These are phyloP conservation scores for Mycena belliarum DNA, from an alignment of 768 basidiomycete genomes.

Conservation along the genomic window DNA sequence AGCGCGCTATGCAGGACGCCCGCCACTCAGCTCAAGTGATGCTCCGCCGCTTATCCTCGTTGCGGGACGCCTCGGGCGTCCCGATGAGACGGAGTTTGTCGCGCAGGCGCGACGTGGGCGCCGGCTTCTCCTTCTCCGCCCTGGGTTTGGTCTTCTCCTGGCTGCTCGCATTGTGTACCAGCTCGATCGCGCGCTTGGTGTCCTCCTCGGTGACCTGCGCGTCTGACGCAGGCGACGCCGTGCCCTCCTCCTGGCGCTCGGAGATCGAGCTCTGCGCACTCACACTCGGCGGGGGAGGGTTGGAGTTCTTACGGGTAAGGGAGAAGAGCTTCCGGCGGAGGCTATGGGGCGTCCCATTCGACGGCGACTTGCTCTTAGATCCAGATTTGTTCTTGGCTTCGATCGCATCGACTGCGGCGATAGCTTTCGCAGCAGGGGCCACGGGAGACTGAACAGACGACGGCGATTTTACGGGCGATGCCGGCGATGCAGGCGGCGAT, in stretches of 20 bases:
- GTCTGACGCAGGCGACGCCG: neutral
- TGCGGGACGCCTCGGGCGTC: conserved; percentile 39
- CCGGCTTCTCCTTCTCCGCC: conserved; percentile 10
- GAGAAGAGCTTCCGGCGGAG: conserved; percentile 40
- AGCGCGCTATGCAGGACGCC: too few relatives aligned
- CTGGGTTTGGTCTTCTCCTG: neutral
- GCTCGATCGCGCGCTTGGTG: conserved; percentile 23
- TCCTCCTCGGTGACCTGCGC: conserved; percentile 16
- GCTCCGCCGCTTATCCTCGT: conserved; percentile 38
- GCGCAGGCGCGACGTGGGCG: conserved; percentile 32
- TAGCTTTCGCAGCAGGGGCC: conserved; percentile 60
- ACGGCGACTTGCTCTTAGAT: conserved; percentile 20
- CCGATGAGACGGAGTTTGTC: conserved; percentile 36
- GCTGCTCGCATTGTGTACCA: conserved; percentile 17
- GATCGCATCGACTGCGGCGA: conserved; percentile 60
- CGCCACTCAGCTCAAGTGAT: neutral
- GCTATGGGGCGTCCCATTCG: conserved; percentile 23
- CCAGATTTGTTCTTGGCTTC: conserved; percentile 47
- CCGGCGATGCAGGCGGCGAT: conserved; percentile 28
- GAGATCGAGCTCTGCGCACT: neutral
- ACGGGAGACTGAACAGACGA: neutral
- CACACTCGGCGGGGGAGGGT: neutral
- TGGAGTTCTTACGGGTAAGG: conserved; percentile 36
- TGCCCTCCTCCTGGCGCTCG: neutral
- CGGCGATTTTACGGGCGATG: conserved; percentile 23